Evolutionary conservation across 2,329 filamentous ascomycete genomes (phyloP), one percentile per base, ranked within the genome.

Genomic region (Nemania serpens): DNA sequence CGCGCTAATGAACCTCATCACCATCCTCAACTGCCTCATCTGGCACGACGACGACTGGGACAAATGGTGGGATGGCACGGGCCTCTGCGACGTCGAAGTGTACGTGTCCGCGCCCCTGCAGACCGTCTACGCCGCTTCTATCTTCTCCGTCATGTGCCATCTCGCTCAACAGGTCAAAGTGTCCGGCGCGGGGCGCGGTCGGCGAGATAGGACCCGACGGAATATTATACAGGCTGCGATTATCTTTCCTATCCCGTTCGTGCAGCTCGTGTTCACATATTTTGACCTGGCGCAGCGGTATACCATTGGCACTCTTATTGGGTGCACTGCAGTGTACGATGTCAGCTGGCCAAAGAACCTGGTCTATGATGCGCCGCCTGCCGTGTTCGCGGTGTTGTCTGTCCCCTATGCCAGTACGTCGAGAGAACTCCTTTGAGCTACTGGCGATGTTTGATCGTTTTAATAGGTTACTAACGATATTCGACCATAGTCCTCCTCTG

Each of bases 111-210:
- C 68, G n/a, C 71, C 76, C 3, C 59, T 79, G 25, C 69, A 77
- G 42, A 78, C 78, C 1, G 67, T 82, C 43, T 86, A 79, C 69
- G 76, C 76, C 42, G 79, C 80, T n/a, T 79, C 80, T 37, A 74
- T 85, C 46, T 79, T 85, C 52, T 80, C 82, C 69, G 80, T 85
- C 59, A 82, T 86, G 78, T 78, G 79, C 13, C 81, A 83, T 46
- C 77, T 87, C 10, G 77, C 83, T 13, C 70, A 75, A 39, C 82
- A 83, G 66, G 77, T 87, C 55, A 77, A 77, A 34, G 69, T 82
- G 25, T 65, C 77, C 53, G 74, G 81, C 2, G 78, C 74, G 50
- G 73, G 75, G 5, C 71, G 80, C 5, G 77, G 75, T 1, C 64
- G 70, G 17, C 66, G 61, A 3, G 82, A 85, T 73, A 77, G 72